Percentiles rank a stretch among this genome's conserved stretches.
phyloP scores from a whole-genome alignment of 1,284 basidiomycete genomes.

The Pseudozyma pruni region DNA sequence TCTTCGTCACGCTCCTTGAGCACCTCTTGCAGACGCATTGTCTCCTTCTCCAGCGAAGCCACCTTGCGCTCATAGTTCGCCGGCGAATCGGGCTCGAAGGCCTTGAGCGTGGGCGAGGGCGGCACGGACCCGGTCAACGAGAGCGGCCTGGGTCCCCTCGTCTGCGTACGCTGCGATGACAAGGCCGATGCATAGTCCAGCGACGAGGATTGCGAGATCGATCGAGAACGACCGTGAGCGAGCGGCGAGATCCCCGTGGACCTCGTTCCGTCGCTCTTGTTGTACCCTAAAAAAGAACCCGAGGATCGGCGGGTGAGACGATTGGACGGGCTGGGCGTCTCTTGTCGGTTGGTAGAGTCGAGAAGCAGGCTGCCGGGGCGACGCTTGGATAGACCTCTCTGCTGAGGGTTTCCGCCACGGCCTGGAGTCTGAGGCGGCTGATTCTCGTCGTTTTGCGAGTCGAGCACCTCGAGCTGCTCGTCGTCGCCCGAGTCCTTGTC shows the following conservation, averaged over 20 bases:
- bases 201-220: conserved; percentile 61
- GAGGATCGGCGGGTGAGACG: conserved; percentile 52
- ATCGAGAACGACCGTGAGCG: conserved; percentile 46
- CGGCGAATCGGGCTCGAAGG: conserved; percentile 48
- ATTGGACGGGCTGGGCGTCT: conserved; percentile 26
- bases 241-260: conserved; percentile 31
- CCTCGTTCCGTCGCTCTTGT: conserved; percentile 52
- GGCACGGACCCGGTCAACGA: conserved; percentile 54
- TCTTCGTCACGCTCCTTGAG: conserved; percentile 62
- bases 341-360: conserved; percentile 44
- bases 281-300: conserved; percentile 64
- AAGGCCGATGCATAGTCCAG: conserved; percentile 49
- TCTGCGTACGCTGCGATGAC: conserved; percentile 33
- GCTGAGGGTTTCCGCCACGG: conserved; percentile 15
- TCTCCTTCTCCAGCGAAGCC: conserved; percentile 58
- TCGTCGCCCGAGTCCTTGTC: conserved; percentile 37
- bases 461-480: conserved; percentile 58
- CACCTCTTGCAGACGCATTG: conserved; percentile 54
- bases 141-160: conserved; percentile 47
- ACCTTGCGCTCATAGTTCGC: conserved; percentile 60
- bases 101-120: conserved; percentile 52
- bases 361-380: conserved; percentile 53
- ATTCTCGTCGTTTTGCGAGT: conserved; percentile 38
- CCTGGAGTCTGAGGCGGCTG: conserved; percentile 14
- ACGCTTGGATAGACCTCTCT: conserved; percentile 25